These are phyloP conservation scores for Pontederia paniculata DNA, from an alignment of 176 grass and related monocot genomes.

Conservation along the genomic window DNA sequence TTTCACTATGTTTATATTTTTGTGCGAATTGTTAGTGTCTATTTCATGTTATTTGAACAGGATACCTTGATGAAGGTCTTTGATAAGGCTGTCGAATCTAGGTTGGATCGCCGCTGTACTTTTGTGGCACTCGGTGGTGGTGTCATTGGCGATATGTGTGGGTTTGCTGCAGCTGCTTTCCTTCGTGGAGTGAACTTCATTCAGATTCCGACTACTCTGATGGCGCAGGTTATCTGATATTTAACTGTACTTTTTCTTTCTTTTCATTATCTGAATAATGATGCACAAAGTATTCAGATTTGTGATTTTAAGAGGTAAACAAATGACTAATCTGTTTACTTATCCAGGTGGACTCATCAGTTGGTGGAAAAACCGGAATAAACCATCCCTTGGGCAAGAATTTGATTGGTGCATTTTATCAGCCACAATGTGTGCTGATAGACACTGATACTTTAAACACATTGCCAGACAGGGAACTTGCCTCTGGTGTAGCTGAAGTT, in stretches of 20 bases:
- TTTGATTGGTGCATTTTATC: conserved; percentile 82
- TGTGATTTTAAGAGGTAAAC: background rate
- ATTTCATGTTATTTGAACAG: conserved; percentile 31
- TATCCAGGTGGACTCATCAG: conserved; percentile 82
- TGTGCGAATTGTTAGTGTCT: background rate
- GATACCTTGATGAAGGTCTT: conserved; percentile 86
- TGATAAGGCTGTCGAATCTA: conserved; percentile 64
- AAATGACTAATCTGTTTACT: conserved; percentile 1
- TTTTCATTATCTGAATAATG: background rate
- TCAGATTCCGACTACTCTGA: conserved; percentile 94
- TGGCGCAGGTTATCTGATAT: conserved; percentile 52
- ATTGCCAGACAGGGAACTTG: conserved; percentile 68
- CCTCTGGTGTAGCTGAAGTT: conserved; percentile 77
- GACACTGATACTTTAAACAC: conserved; percentile 81
- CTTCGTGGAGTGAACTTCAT: conserved; percentile 97
- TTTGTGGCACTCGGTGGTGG: conserved; percentile 83
- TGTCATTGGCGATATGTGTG: conserved; percentile 96
- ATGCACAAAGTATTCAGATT: background rate
- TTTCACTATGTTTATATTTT: background rate
- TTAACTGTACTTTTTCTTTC: background rate
- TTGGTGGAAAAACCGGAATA: conserved; percentile 91
- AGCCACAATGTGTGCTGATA: conserved; percentile 81
- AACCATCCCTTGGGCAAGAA: conserved; percentile 85
- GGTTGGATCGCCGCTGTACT: conserved; percentile 64
- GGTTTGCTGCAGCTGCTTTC: conserved; percentile 65